A percentile compares a stretch with the other conserved stretches of the same genome.
Evolutionary conservation across 2,329 filamentous ascomycete species (phyloP).

Genomic region (Microdochium bolleyi): DNA sequence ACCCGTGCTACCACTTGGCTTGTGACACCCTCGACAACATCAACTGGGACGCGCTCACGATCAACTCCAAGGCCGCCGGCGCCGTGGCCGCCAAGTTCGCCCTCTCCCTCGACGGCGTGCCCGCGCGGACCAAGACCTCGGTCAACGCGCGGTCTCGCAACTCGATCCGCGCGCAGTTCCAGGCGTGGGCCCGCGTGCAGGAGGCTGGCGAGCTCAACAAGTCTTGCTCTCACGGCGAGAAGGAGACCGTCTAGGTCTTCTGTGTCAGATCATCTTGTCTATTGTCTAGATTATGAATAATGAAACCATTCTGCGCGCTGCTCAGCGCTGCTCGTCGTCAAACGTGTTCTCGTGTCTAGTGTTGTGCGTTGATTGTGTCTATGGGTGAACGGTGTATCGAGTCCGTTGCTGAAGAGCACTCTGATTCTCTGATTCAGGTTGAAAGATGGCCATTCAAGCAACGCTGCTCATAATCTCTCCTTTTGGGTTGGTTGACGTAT

Average conservation of each 20-base stretch:
- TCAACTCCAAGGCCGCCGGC: slow-evolving; percentile 37
- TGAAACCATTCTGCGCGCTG: neutral
- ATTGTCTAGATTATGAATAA: neutral
- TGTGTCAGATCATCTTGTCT: neutral
- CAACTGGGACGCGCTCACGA: slow-evolving; percentile 28
- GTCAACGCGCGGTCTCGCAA: slow-evolving; percentile 3
- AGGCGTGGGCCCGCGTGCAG: slow-evolving; percentile 8
- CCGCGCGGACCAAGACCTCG: slow-evolving; percentile 6
- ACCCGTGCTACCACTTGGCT: slow-evolving; percentile 29
- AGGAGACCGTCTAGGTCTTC: slow-evolving; percentile 4
- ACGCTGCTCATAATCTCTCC: neutral
- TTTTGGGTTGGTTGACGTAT: too few relatives aligned
- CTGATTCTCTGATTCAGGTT: neutral
- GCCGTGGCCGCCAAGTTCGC: slow-evolving; percentile 32
- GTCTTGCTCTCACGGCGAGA: slow-evolving; percentile 8
- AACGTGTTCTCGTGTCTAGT: neutral
- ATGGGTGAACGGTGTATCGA: too few relatives aligned
- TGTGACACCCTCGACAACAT: slow-evolving; percentile 32
- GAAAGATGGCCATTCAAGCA: too few relatives aligned
- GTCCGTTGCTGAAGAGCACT: neutral
- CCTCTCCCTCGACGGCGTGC: slow-evolving; percentile 9
- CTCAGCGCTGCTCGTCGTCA: neutral
- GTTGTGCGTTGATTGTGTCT: neutral
- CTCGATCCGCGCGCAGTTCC: slow-evolving; percentile 7
- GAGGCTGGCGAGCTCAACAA: slow-evolving; percentile 7